Evolutionary conservation across 441 rosid genomes (phyloP).

Genomic region (Arabidopsis lyrata): DNA sequence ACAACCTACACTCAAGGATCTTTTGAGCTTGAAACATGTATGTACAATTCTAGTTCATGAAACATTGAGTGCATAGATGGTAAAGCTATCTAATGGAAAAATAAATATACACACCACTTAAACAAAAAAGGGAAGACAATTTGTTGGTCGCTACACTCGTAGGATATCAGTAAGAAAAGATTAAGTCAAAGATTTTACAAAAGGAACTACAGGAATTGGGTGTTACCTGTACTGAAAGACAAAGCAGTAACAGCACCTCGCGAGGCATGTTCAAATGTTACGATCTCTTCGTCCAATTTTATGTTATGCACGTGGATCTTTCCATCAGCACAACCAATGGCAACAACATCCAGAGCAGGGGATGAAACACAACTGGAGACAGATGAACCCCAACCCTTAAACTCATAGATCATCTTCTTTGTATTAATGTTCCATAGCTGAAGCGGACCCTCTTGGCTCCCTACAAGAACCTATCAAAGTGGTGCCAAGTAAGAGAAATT

Average conservation of each 20-base stretch:
- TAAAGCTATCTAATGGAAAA: neutral
- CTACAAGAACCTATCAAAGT: constrained; percentile 71
- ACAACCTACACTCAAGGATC: neutral
- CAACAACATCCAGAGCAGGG: constrained; percentile 95
- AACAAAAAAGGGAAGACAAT: neutral
- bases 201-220: constrained; percentile 7
- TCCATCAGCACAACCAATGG: constrained; percentile 94
- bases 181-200: neutral
- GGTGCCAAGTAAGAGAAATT: constrained; percentile 23
- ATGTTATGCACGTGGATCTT: constrained; percentile 87
- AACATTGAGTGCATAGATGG: neutral
- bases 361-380: constrained; percentile 84
- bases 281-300: constrained; percentile 73
- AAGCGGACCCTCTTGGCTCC: constrained; percentile 84
- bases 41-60: neutral
- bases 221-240: constrained; percentile 83
- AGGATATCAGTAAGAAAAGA: neutral
- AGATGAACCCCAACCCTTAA: constrained; percentile 86
- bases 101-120: neutral
- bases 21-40: neutral
- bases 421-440: constrained; percentile 97
- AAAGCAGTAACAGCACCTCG: constrained; percentile 91
- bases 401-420: constrained; percentile 79
- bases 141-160: neutral
- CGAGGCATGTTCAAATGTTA: constrained; percentile 74